phyloP scores from a whole-genome alignment of 192 early-diverging fungal species.

The Fimicolochytrium jonesii region DNA sequence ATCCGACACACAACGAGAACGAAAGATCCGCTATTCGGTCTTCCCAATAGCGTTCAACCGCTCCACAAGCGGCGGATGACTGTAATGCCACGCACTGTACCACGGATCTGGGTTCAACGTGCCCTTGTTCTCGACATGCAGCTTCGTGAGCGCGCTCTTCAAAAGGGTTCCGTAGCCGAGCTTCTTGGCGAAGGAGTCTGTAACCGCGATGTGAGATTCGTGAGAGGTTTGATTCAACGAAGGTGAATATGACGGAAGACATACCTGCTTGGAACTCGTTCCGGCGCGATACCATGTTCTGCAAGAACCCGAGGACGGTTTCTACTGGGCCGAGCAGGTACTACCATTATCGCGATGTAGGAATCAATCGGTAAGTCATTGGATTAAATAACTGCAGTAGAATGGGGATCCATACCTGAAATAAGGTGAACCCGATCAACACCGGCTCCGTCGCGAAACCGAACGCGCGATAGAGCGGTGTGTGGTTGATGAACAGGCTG shows the following conservation, averaged over 20 bases:
- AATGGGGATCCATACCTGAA: constrained; percentile 51
- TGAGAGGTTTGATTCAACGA: too few species aligned
- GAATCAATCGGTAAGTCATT: background rate
- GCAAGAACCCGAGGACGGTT: constrained; percentile 65
- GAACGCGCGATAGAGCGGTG: constrained; percentile 77
- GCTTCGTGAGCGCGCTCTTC: constrained; percentile 77
- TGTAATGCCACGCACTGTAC: constrained; percentile 88
- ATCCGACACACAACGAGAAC: too few species aligned
- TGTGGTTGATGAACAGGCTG: constrained; percentile 68
- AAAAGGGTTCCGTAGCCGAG: constrained; percentile 73
- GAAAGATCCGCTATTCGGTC: constrained; percentile 31
- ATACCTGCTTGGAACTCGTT: constrained; percentile 97
- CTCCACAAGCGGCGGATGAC: constrained; percentile 89
- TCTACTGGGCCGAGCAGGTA: constrained; percentile 80
- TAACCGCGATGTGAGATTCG: too few species aligned
- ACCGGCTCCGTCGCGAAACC: constrained; percentile 74
- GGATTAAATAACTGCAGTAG: background rate
- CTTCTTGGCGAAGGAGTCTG: constrained; percentile 81
- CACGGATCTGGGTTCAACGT: constrained; percentile 81
- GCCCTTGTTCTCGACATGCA: constrained; percentile 85
- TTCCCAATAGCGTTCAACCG: constrained; percentile 62
- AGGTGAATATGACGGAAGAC: too few species aligned
- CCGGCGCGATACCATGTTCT: constrained; percentile 73
- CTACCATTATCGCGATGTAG: background rate
- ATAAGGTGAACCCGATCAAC: constrained; percentile 87